Percentiles rank a stretch among this genome's conserved stretches.
These are phyloP conservation scores for Penicillium cosmopolitanum DNA, from an alignment of 495 filamentous ascomycete genomes.

Conservation along the genomic window DNA sequence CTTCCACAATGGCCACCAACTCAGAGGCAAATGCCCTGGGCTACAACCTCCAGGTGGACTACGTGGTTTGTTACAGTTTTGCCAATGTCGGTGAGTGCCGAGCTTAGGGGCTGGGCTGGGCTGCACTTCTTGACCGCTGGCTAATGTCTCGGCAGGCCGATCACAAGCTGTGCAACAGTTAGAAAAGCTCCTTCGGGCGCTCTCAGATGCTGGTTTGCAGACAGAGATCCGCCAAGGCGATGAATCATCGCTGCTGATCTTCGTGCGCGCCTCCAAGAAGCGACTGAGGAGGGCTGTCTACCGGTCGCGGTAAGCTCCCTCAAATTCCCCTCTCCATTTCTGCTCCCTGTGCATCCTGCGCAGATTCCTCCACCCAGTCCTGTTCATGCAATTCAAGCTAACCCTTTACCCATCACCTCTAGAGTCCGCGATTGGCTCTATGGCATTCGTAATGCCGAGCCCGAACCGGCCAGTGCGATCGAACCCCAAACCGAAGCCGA, in stretches of 20 bases:
- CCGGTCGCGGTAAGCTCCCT: slow-evolving; percentile 58
- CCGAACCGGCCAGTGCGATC: slow-evolving; percentile 66
- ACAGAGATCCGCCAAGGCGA: slow-evolving; percentile 85
- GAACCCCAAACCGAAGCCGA: slow-evolving; percentile 84
- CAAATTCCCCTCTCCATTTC: not conserved
- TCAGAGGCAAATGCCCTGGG: slow-evolving; percentile 32
- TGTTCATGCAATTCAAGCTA: not conserved
- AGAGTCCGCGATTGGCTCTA: slow-evolving; percentile 97
- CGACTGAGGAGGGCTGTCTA: slow-evolving; percentile 60
- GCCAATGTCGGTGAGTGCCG: slow-evolving; percentile 58
- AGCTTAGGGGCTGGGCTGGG: not conserved
- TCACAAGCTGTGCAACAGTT: slow-evolving; percentile 71
- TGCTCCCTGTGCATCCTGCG: not conserved
- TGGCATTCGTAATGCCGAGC: slow-evolving; percentile 79
- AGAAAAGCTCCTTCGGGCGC: slow-evolving; percentile 69
- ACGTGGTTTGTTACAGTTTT: slow-evolving; percentile 84
- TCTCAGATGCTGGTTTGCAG: slow-evolving; percentile 75
- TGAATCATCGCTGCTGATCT: slow-evolving; percentile 77
- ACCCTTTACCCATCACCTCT: not conserved
- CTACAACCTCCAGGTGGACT: slow-evolving; percentile 80
- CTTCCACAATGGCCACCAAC: slow-evolving; percentile 33
- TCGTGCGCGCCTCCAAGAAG: slow-evolving; percentile 66
- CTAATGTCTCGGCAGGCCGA: slow-evolving; percentile 53
- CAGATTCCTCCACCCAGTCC: slow-evolving; percentile 1
- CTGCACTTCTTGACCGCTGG: slow-evolving; percentile 5